Conservation (phyloP, 208 protist species). For the Novymonas esmeraldas region DNA sequence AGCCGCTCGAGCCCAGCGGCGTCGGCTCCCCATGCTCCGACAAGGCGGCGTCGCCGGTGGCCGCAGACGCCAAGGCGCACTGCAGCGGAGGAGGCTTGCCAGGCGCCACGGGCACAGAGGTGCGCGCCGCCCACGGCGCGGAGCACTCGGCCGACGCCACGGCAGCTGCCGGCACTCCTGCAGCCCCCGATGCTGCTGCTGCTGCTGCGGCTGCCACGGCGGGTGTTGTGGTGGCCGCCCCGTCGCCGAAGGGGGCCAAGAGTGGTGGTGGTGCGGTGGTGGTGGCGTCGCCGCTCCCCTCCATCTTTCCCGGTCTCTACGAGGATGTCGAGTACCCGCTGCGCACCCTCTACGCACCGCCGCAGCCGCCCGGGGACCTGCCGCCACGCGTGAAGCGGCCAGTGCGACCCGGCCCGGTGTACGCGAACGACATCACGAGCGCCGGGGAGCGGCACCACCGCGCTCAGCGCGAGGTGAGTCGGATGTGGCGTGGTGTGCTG, state of each 20-base stretch:
- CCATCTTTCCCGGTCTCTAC: slow-evolving; percentile 48
- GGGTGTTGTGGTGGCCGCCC: background rate
- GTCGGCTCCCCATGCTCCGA: background rate
- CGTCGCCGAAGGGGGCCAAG: too few species aligned
- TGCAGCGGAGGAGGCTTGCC: background rate
- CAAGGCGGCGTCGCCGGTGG: background rate
- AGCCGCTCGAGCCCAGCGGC: too few species aligned
- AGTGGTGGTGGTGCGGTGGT: slow-evolving; percentile 1
- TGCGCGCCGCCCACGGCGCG: background rate
- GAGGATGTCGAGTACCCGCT: slow-evolving; percentile 71
- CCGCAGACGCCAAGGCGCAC: background rate
- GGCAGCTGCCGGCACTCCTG: background rate
- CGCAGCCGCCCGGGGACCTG: slow-evolving; percentile 61
- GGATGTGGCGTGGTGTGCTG: slow-evolving; percentile 81
- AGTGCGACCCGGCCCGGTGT: slow-evolving; percentile 41
- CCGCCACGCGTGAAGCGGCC: slow-evolving; percentile 60
- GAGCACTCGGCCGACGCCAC: background rate
- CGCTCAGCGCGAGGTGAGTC: slow-evolving; percentile 67
- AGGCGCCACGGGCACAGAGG: background rate
- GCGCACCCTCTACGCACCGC: slow-evolving; percentile 64
- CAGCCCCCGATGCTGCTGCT: background rate
- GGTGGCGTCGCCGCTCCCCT: background rate
- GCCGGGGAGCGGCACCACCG: slow-evolving; percentile 65
- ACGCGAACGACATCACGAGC: slow-evolving; percentile 53
- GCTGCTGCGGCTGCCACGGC: background rate